phyloP scores from a whole-genome alignment of 345 rosid genomes.

The Populus simonii region DNA sequence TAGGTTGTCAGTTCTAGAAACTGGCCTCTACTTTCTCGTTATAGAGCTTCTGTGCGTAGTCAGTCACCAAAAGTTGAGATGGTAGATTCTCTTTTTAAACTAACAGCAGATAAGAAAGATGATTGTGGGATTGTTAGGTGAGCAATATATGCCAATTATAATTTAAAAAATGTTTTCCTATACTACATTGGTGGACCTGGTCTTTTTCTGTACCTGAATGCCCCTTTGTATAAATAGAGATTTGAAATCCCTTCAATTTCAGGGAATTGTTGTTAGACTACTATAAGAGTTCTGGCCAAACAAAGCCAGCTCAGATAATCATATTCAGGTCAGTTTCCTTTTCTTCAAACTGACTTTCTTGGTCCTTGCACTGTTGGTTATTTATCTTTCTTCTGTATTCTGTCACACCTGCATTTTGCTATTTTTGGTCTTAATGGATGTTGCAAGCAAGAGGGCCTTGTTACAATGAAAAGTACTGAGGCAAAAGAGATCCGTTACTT shows the following conservation, averaged over 20 bases:
- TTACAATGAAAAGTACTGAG: background rate
- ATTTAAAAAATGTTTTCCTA: background rate
- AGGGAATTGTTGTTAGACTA: conserved; percentile 26
- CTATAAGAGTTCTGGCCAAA: conserved; percentile 22
- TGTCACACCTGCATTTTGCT: background rate
- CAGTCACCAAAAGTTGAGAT: conserved; percentile 30
- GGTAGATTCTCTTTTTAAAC: conserved; percentile 19
- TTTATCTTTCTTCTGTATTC: background rate
- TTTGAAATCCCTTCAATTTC: background rate
- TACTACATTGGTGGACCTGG: no score
- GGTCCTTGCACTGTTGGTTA: background rate
- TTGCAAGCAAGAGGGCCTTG: background rate
- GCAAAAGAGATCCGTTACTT: background rate
- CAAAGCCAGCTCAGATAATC: conserved; percentile 22
- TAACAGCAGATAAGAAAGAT: background rate
- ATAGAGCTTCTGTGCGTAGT: conserved; percentile 24
- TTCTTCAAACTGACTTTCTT: background rate
- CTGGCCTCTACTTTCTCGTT: conserved; percentile 21
- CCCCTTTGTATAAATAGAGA: background rate
- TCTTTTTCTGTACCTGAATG: background rate
- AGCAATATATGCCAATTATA: background rate
- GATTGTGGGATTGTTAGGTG: conserved; percentile 24
- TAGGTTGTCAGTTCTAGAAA: conserved; percentile 26
- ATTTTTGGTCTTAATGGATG: background rate
- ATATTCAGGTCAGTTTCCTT: conserved; percentile 16